A percentile compares a stretch with the other conserved stretches of the same genome.
These are phyloP conservation scores for Chlamydomonas applanata DNA, from an alignment of 139 green algal species.

Conservation along the genomic window DNA sequence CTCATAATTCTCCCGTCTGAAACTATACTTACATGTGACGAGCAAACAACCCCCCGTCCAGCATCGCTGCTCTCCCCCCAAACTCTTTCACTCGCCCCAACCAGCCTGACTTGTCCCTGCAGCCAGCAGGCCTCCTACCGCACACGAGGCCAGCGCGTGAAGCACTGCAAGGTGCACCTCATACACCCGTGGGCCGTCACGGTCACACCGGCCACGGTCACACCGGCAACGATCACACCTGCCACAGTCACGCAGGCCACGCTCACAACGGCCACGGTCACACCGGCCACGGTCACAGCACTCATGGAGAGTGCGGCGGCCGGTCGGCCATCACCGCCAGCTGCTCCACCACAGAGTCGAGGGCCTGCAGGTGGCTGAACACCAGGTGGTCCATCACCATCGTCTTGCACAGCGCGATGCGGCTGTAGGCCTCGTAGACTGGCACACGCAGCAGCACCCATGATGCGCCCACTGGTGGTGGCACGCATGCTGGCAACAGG, in stretches of 20 bases:
- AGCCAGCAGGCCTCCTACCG: too few species aligned
- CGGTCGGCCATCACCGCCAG: constrained; percentile 20
- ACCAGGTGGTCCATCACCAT: constrained; percentile 83
- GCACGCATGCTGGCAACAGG: background rate
- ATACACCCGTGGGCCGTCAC: too few species aligned
- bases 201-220: background rate
- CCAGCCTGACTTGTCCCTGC: too few species aligned
- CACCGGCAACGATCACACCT: background rate
- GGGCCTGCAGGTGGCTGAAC: constrained; percentile 61
- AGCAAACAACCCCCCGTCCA: too few species aligned
- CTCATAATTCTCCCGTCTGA: too few species aligned
- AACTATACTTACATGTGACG: too few species aligned
- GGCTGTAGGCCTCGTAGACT: constrained; percentile 47
- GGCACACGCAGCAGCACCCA: constrained; percentile 33
- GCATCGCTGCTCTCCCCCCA: too few species aligned
- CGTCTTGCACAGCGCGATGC: constrained; percentile 70
- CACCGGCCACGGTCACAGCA: background rate
- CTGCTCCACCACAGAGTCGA: constrained; percentile 52
- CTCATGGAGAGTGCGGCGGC: background rate
- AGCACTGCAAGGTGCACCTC: too few species aligned
- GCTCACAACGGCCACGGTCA: background rate
- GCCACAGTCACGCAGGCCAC: too few species aligned
- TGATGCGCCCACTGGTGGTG: background rate
- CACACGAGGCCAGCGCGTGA: too few species aligned
- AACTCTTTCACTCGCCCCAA: too few species aligned